Percentiles rank a stretch among this genome's conserved stretches.
Evolutionary conservation across 148 eudicot genomes (phyloP).

Genomic region (Rhododendron ovatum): DNA sequence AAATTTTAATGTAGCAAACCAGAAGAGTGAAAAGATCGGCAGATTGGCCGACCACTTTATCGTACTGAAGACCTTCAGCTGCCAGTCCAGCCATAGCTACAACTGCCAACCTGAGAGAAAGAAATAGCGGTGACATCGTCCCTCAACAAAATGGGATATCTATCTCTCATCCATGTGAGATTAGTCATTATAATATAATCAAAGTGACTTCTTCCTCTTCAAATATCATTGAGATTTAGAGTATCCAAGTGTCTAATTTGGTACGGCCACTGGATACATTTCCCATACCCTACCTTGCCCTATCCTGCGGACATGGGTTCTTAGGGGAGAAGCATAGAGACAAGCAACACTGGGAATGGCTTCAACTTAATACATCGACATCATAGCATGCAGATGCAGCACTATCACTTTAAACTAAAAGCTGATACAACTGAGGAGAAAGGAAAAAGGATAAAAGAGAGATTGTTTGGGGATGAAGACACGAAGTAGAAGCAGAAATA

Average conservation of each 20-base stretch:
- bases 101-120: constrained; percentile 64
- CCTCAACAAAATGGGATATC: not conserved
- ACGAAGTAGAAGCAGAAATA: not conserved
- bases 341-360: not conserved
- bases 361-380: not conserved
- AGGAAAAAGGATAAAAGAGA: not conserved
- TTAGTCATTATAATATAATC: not conserved
- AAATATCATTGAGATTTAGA: not conserved
- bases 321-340: not conserved
- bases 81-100: constrained; percentile 98
- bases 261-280: not conserved
- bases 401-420: constrained; percentile 1
- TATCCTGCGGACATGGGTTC: not conserved
- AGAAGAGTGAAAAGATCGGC: constrained; percentile 94
- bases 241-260: not conserved
- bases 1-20: constrained; percentile 31
- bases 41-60: constrained; percentile 95
- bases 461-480: not conserved
- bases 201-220: not conserved
- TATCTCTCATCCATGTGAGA: not conserved
- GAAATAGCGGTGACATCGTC: not conserved
- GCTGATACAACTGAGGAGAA: not conserved
- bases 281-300: not conserved
- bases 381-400: not conserved
- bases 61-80: constrained; percentile 87